These are phyloP conservation scores for Alectoria sarmentosa DNA, from an alignment of 495 filamentous ascomycete species.

Conservation along the genomic window DNA sequence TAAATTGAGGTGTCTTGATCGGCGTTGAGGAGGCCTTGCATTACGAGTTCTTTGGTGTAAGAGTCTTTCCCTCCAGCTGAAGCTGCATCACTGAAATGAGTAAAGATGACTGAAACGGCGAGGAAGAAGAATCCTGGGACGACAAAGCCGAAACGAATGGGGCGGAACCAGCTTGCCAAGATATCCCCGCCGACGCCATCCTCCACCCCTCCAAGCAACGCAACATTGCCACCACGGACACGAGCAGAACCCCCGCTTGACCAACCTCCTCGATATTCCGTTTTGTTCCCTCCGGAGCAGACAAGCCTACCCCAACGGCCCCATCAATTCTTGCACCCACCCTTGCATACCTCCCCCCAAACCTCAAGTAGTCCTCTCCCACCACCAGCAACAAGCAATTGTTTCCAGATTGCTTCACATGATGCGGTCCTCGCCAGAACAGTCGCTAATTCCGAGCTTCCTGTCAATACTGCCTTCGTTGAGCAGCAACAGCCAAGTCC, in stretches of 20 bases:
- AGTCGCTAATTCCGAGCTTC: background rate
- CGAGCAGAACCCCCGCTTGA: background rate
- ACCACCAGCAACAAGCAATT: background rate
- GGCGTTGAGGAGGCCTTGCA: background rate
- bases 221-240: background rate
- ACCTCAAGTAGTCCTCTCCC: background rate
- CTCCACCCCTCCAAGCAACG: background rate
- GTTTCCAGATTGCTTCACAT: background rate
- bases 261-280: slow-evolving; percentile 3
- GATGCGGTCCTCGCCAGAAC: background rate
- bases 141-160: background rate
- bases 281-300: background rate
- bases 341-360: background rate
- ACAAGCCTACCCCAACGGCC: background rate
- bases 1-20: background rate
- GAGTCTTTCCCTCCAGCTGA: background rate
- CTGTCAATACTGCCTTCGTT: background rate
- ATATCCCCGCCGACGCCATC: background rate
- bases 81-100: background rate
- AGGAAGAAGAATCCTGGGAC: background rate
- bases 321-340: background rate
- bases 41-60: background rate
- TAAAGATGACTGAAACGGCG: background rate
- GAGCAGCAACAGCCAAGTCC: background rate
- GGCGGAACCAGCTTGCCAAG: slow-evolving; percentile 3